These are phyloP conservation scores for Mortierella sp. DNA, from an alignment of 371 early-diverging fungal genomes.

Conservation along the genomic window DNA sequence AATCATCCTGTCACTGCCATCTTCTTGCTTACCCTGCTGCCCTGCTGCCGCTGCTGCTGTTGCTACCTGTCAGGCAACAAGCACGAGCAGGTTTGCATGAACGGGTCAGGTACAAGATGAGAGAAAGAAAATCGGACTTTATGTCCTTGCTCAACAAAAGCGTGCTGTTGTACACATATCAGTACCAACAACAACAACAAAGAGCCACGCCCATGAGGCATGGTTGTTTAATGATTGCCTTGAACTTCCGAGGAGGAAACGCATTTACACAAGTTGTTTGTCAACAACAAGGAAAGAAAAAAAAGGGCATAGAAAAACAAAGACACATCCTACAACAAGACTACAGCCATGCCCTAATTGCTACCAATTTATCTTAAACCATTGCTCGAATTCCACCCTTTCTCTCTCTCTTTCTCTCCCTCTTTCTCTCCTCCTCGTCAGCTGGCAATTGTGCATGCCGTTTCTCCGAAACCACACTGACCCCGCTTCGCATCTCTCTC, in stretches of 20 bases:
- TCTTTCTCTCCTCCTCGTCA: neutral
- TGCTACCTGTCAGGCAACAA: neutral
- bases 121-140: neutral
- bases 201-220: neutral
- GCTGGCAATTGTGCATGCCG: neutral
- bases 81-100: neutral
- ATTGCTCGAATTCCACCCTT: neutral
- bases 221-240: neutral
- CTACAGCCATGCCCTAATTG: neutral
- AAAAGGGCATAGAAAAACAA: neutral
- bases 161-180: neutral
- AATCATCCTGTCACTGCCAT: too few relatives aligned
- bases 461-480: slow-evolving; percentile 1
- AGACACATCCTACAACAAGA: neutral
- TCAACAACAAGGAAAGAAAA: neutral
- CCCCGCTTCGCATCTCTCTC: neutral
- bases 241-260: neutral
- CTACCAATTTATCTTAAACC: neutral
- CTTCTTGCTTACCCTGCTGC: too few relatives aligned
- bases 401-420: neutral
- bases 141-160: neutral
- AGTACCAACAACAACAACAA: neutral
- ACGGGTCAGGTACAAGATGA: neutral
- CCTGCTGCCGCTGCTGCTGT: neutral
- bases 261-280: neutral